Evolutionary conservation across 495 filamentous ascomycete species (phyloP).

Genomic region (Rostrohypoxylon terebratum): DNA sequence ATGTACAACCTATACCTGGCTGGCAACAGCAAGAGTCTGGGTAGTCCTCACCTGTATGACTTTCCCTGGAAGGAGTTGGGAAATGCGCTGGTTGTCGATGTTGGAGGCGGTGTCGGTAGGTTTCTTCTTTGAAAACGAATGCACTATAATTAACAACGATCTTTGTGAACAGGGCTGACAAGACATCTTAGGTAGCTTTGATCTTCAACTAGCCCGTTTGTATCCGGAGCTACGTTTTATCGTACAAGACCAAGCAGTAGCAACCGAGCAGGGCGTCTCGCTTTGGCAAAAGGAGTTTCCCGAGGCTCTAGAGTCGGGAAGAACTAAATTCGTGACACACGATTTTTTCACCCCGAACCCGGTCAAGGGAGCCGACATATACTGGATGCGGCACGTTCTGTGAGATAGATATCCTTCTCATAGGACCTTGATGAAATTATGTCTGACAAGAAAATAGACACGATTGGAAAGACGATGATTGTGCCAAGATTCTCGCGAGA

Average conservation of each 20-base stretch:
- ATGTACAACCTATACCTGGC: constrained; percentile 44
- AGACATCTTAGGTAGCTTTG: constrained; percentile 48
- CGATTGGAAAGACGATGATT: constrained; percentile 60
- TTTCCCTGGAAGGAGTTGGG: constrained; percentile 55
- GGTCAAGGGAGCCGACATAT: constrained; percentile 55
- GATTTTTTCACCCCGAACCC: constrained; percentile 60
- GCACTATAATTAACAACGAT: not conserved
- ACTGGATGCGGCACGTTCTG: constrained; percentile 59
- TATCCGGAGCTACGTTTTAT: constrained; percentile 54
- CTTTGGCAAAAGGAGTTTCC: constrained; percentile 49
- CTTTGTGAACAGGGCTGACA: constrained; percentile 17
- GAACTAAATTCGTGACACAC: constrained; percentile 52
- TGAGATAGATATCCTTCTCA: constrained; percentile 13
- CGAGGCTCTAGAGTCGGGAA: constrained; percentile 45
- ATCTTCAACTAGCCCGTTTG: constrained; percentile 46
- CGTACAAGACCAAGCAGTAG: constrained; percentile 55
- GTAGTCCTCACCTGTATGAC: constrained; percentile 50
- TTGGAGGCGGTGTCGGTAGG: constrained; percentile 58
- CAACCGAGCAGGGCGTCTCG: constrained; percentile 44
- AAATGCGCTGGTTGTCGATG: constrained; percentile 54
- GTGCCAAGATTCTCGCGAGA: constrained; percentile 52
- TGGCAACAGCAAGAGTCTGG: constrained; percentile 51
- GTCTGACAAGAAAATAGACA: constrained; percentile 40
- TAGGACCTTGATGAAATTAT: not conserved
- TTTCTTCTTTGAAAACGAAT: not conserved